Percentiles rank a stretch among this genome's conserved stretches.
phyloP scores from a whole-genome alignment of 345 rosid genomes.

The Ceriops decandra region DNA sequence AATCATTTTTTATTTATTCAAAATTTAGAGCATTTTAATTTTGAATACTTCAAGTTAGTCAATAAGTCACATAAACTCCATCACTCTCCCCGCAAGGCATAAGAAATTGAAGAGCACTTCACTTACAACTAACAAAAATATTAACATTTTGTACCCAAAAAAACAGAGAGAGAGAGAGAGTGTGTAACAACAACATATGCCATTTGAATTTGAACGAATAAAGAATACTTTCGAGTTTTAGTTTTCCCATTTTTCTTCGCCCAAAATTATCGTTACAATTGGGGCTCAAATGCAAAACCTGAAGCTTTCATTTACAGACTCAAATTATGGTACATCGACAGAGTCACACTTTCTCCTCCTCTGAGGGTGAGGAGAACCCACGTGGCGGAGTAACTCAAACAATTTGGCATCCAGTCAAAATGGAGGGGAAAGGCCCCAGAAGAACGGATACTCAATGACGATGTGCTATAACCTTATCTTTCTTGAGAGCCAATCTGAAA shows the following conservation, averaged over 20 bases:
- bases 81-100: too few species aligned
- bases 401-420: slow-evolving; percentile 11
- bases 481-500: slow-evolving; percentile 69
- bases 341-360: slow-evolving; percentile 1
- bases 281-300: slow-evolving; percentile 8
- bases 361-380: not conserved
- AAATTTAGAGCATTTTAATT: not conserved
- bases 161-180: too few species aligned
- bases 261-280: slow-evolving; percentile 9
- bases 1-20: too few species aligned
- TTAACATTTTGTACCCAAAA: too few species aligned
- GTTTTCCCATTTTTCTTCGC: not conserved
- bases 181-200: too few species aligned
- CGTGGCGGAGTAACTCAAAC: slow-evolving; percentile 1
- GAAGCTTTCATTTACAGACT: slow-evolving; percentile 27
- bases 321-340: slow-evolving; percentile 11
- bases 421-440: slow-evolving; percentile 28
- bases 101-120: too few species aligned
- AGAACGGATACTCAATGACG: slow-evolving; percentile 17
- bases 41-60: too few species aligned
- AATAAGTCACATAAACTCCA: too few species aligned
- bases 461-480: slow-evolving; percentile 69
- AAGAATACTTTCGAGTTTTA: too few species aligned
- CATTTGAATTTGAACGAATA: too few species aligned
- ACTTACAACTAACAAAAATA: too few species aligned